These are phyloP conservation scores for Drechslerella dactyloides DNA, from an alignment of 2,329 filamentous ascomycete species.

Conservation along the genomic window DNA sequence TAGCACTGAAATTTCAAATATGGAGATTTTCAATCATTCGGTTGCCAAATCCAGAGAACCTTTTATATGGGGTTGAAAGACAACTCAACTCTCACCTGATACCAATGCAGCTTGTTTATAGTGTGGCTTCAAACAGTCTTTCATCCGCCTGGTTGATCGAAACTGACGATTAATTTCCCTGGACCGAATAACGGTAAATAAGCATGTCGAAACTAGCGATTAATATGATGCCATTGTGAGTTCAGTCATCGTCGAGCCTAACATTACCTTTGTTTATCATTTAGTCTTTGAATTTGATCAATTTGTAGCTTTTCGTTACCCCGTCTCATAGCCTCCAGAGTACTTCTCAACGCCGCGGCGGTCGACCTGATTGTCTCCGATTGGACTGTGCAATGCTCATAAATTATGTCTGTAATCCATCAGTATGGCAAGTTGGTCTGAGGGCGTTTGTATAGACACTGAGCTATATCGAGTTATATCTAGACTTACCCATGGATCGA, in stretches of 20 bases:
- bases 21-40: too few relatives aligned
- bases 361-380: not conserved
- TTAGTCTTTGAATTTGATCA: slow-evolving; percentile 26
- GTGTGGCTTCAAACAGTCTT: not conserved
- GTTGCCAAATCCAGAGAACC: too few relatives aligned
- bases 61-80: too few relatives aligned
- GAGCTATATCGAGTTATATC: too few relatives aligned
- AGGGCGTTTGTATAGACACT: too few relatives aligned
- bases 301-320: slow-evolving; percentile 22
- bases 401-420: slow-evolving; percentile 30
- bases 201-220: too few relatives aligned
- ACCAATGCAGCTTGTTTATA: not conserved
- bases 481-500: slow-evolving; percentile 24
- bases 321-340: slow-evolving; percentile 17
- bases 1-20: too few relatives aligned
- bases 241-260: not conserved
- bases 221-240: too few relatives aligned
- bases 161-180: slow-evolving; percentile 33
- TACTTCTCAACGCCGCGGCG: not conserved
- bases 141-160: slow-evolving; percentile 6
- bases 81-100: not conserved
- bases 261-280: slow-evolving; percentile 30
- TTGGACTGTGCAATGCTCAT: not conserved
- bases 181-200: not conserved
- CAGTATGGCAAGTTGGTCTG: too few relatives aligned